Base-by-base conservation (phyloP, 208 protist genomes). In the Leishmania guyanensis region DNA sequence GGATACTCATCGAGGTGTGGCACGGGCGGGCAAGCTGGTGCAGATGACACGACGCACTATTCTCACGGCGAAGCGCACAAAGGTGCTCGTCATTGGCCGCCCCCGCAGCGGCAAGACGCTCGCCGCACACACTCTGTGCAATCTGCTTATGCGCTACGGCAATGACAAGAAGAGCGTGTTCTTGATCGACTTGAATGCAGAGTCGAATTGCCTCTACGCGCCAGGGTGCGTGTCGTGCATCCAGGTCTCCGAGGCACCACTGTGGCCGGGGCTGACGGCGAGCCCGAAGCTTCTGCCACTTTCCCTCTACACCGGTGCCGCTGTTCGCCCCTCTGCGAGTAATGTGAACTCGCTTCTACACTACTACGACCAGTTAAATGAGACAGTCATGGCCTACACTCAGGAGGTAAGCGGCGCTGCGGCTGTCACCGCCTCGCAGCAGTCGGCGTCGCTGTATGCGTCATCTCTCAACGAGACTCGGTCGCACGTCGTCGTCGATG, bases 11-110 rank as follows among this genome's bases (percentile, higher is more conserved):
- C 83, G 81, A 12, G 72, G 83, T 16, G 84, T 81, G 54, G 81
- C 90, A 22, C 78, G 87, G 29, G 80, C 88, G 51, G 86, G 87
- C 3, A 43, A 84, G 48, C 83, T 97, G 73, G 87, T 91, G 50
- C 91, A 95, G 77, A 85, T 96, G 50, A 91, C 86, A 22, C 89
- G 86, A 26, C 88, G 92, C 29, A 89, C 86, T 9, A 62, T 95
- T 48, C 60, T 89, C 33, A 75, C 78, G 29, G 77, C 75, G 6
- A 80, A 75, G 50, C 79, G 70, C 29, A 82, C 85, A 9, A 90
- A 86, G n/a, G 87, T 96, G 39, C 84, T 96, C 3, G 94, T 97
- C 26, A 87, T 97, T 73, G 92, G 94, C 3, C 68, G 87, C 36
- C 48, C 62, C 16, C 73, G 84, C 65, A 82, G 85, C 56, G 94